Percentiles rank a stretch among this genome's conserved stretches.
Conservation (phyloP, 331 rosid genomes). For the Quercus phellos region DNA sequence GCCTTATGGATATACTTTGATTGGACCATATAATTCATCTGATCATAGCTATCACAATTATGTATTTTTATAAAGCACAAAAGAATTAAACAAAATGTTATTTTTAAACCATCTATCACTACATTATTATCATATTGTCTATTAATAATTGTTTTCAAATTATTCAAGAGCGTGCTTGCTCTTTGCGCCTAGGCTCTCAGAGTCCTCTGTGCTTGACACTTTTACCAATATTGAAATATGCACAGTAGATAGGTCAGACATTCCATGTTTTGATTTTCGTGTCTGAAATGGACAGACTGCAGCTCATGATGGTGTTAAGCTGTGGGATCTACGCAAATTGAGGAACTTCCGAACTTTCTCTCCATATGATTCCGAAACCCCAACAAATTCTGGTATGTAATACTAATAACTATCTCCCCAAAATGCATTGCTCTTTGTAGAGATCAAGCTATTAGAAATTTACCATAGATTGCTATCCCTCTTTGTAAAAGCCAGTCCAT, state of each 20-base stretch:
- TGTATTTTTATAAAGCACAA: no score
- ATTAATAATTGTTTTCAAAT: no score
- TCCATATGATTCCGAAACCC: slow-evolving; percentile 83
- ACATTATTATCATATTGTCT: no score
- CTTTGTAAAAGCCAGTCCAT: neutral
- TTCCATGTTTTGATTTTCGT: slow-evolving; percentile 18
- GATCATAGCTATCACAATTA: no score
- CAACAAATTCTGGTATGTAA: slow-evolving; percentile 75
- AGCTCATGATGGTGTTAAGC: slow-evolving; percentile 93
- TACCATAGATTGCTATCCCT: neutral
- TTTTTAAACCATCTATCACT: no score
- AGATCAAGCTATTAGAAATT: neutral
- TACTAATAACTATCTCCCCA: neutral
- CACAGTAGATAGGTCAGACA: neutral
- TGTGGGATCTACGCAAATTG: slow-evolving; percentile 95
- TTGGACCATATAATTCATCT: no score
- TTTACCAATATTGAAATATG: neutral
- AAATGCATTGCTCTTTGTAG: neutral
- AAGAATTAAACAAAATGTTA: no score
- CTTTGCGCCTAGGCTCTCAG: no score
- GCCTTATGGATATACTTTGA: no score
- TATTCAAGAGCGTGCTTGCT: no score
- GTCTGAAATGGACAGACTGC: slow-evolving; percentile 67
- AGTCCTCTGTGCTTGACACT: no score
- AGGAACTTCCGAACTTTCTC: slow-evolving; percentile 81